These are phyloP conservation scores for Salix udensis DNA, from an alignment of 345 rosid genomes.

Conservation along the genomic window DNA sequence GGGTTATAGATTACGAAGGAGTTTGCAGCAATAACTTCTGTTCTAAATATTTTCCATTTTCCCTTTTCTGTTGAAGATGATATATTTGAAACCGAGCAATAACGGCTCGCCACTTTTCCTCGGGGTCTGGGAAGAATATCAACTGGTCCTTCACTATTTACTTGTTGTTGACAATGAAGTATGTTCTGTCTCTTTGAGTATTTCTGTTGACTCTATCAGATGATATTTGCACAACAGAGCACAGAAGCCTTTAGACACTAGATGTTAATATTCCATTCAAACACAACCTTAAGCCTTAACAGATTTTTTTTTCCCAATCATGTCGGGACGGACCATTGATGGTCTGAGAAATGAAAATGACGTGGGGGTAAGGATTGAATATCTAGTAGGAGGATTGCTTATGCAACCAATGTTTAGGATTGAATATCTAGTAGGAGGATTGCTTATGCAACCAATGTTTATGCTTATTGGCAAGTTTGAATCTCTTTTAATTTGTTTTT, in stretches of 20 bases:
- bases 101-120: conserved; percentile 12
- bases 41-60: conserved; percentile 4
- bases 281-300: neutral
- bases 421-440: neutral
- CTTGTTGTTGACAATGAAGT: conserved; percentile 13
- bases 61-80: conserved; percentile 17
- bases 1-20: conserved; percentile 7
- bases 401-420: no score
- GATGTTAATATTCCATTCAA: neutral
- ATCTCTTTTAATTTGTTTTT: neutral
- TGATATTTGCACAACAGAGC: neutral
- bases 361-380: neutral
- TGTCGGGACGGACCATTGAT: neutral
- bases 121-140: conserved; percentile 17
- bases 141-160: conserved; percentile 21
- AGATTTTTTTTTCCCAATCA: neutral
- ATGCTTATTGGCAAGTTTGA: neutral
- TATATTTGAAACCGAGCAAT: conserved; percentile 19
- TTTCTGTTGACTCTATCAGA: conserved; percentile 1
- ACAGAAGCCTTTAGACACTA: neutral
- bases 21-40: neutral
- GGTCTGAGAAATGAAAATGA: neutral
- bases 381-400: neutral
- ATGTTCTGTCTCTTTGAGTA: conserved; percentile 14
- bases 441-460: neutral